Evolutionary conservation across 2,329 filamentous ascomycete genomes (phyloP), one percentile per base, ranked within the genome.

Genomic region (Apiospora koreana): DNA sequence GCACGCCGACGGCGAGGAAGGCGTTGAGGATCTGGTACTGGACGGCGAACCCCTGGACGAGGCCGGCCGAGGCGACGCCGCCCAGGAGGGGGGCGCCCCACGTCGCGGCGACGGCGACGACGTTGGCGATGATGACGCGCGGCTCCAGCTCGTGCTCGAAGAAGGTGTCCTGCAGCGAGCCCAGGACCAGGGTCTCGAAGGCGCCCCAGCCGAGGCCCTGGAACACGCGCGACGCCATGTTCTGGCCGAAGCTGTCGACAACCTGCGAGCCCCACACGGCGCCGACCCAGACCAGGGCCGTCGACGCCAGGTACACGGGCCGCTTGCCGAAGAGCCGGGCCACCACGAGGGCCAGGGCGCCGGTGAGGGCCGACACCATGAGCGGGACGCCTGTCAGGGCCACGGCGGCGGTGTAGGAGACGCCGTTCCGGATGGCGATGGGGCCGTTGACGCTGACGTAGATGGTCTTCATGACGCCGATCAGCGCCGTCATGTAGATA

Each of bases 181-280:
- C 83, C 42, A 86, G 78, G 41, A 88, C 80, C 48, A 90, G 77
- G 6, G 83, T 84, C 73, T 90, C 88, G 71, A 89, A 88, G 14
- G 85, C 84, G 7, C 88, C 88, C 86, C 88, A 89, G n/a, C 85
- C 88, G 0, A 90, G 69, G 0, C 87, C 87, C 74, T 89, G 87
- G 43, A 90, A 81, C 23, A 88, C 75, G 12, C 88, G 82, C 2
- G 87, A 85, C 0, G 82, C 83, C 83, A 89, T 84, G 74, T 84
- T 85, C 69, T 85, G 80, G 10, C 78, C 79, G 69, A 84, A 86
- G 72, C 77, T 82, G 65, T 76, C 75, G 8, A 75, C 75, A 6
- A 84, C 81, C 23, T 80, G 80, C 71, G 83, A 85, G 72, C 86
- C 87, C 86, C 86, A 88, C 1, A 86, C 76, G 3, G 81, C 80